These are phyloP conservation scores for Rugosomyces carneus DNA, from an alignment of 1,284 basidiomycete genomes.

Conservation along the genomic window DNA sequence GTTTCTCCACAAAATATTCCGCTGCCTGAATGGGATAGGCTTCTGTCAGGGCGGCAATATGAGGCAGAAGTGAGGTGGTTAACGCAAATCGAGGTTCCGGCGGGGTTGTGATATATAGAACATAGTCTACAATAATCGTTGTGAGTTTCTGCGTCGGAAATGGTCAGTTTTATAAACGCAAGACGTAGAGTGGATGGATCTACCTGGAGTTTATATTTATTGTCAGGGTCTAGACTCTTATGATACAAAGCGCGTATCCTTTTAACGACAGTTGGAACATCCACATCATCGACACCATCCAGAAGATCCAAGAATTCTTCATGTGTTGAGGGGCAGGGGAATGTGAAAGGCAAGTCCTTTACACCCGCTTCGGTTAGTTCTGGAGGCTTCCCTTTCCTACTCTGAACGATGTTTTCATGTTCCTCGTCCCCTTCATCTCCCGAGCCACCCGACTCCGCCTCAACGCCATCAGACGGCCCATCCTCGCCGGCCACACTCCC, in stretches of 20 bases:
- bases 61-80: slow-evolving; percentile 72
- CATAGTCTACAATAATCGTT: slow-evolving; percentile 87
- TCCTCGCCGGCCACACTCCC: slow-evolving; percentile 30
- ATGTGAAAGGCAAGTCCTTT: slow-evolving; percentile 85
- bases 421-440: slow-evolving; percentile 29
- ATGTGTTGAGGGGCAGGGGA: slow-evolving; percentile 82
- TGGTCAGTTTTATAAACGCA: slow-evolving; percentile 1
- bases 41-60: slow-evolving; percentile 75
- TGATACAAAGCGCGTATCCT: slow-evolving; percentile 91
- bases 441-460: slow-evolving; percentile 30
- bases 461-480: slow-evolving; percentile 27
- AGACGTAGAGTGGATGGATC: slow-evolving; percentile 16
- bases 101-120: slow-evolving; percentile 71
- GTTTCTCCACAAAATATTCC: slow-evolving; percentile 76
- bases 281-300: slow-evolving; percentile 60
- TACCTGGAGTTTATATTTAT: slow-evolving; percentile 90
- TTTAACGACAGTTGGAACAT: slow-evolving; percentile 81
- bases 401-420: slow-evolving; percentile 33
- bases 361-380: slow-evolving; percentile 24
- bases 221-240: slow-evolving; percentile 84
- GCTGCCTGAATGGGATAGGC: slow-evolving; percentile 81
- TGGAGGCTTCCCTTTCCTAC: slow-evolving; percentile 22
- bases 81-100: slow-evolving; percentile 55
- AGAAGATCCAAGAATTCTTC: slow-evolving; percentile 86
- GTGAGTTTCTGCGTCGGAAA: slow-evolving; percentile 54